phyloP scores from a whole-genome alignment of 1,284 basidiomycete genomes.

The Ganoderma boninense region DNA sequence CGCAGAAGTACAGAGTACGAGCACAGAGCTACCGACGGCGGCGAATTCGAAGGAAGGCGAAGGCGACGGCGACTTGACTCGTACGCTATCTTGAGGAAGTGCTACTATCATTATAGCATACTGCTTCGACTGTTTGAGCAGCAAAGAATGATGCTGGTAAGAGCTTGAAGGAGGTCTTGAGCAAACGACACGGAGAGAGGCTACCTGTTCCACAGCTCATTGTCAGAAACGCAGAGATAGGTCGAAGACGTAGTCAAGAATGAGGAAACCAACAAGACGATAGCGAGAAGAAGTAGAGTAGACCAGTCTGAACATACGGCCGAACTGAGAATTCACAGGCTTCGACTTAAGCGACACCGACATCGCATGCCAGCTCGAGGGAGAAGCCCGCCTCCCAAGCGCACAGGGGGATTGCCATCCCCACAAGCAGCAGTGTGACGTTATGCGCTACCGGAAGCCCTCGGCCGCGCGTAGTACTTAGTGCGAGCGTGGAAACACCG shows the following conservation, averaged over 20 bases:
- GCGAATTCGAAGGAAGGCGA: slow-evolving; percentile 6
- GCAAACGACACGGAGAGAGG: not conserved
- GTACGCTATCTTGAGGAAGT: not conserved
- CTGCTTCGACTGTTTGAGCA: not conserved
- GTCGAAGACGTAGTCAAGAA: not conserved
- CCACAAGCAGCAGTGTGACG: slow-evolving; percentile 4
- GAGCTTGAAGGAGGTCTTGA: not conserved
- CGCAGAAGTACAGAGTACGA: not conserved
- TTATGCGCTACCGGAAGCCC: slow-evolving; percentile 4
- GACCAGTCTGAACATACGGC: not conserved
- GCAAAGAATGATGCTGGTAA: not conserved
- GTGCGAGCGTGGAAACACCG: not conserved
- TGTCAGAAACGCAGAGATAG: not conserved
- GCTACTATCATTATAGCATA: not conserved
- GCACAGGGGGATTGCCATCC: slow-evolving; percentile 6
- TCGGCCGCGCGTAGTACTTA: not conserved
- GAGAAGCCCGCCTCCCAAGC: slow-evolving; percentile 4
- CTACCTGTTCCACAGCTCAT: not conserved
- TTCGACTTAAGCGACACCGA: not conserved
- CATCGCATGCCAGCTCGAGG: slow-evolving; percentile 3
- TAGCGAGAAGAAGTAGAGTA: not conserved
- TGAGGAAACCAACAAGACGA: not conserved
- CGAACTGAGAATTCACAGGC: not conserved
- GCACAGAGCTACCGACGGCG: not conserved
- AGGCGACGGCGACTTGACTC: slow-evolving; percentile 6